phyloP scores from a whole-genome alignment of 441 rosid species.

The Jatropha podagrica region DNA sequence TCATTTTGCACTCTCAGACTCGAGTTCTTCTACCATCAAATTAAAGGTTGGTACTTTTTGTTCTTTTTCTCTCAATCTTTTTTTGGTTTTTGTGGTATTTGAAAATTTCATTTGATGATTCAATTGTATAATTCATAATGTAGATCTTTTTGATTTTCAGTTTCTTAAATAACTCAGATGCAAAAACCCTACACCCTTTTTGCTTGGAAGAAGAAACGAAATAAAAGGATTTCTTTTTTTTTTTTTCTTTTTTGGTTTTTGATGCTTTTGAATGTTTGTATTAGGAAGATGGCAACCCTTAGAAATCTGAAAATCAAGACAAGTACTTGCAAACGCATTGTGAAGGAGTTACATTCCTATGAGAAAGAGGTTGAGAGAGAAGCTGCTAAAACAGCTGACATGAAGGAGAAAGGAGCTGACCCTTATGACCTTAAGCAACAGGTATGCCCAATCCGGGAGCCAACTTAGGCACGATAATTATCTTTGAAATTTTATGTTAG shows the following conservation, averaged over 20 bases:
- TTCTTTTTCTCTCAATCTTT: not conserved
- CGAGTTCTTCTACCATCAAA: not conserved
- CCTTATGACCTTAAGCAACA: conserved; percentile 95
- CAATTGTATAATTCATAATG: not conserved
- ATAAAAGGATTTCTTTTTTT: not conserved
- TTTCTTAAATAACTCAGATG: not conserved
- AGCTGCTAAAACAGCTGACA: conserved; percentile 77
- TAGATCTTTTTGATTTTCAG: not conserved
- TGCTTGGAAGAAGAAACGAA: not conserved
- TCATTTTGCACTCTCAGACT: not conserved
- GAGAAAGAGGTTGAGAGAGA: conserved; percentile 94
- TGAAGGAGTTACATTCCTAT: conserved; percentile 81
- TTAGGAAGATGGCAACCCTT: conserved; percentile 35
- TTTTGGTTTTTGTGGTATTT: not conserved
- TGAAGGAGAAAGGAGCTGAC: conserved; percentile 91
- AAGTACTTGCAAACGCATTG: conserved; percentile 69
- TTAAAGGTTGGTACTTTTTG: not conserved
- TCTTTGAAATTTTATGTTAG: not conserved
- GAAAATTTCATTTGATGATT: not conserved
- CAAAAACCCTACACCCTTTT: not conserved
- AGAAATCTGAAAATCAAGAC: conserved; percentile 82
- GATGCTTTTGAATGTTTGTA: not conserved
- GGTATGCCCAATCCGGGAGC: conserved; percentile 32
- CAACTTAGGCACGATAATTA: not conserved
- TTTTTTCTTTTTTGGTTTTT: not conserved